Evolutionary conservation across 352 stramenopile genomes (phyloP), one percentile per base, ranked within the genome.

Genomic region (Phytophthora pini): DNA sequence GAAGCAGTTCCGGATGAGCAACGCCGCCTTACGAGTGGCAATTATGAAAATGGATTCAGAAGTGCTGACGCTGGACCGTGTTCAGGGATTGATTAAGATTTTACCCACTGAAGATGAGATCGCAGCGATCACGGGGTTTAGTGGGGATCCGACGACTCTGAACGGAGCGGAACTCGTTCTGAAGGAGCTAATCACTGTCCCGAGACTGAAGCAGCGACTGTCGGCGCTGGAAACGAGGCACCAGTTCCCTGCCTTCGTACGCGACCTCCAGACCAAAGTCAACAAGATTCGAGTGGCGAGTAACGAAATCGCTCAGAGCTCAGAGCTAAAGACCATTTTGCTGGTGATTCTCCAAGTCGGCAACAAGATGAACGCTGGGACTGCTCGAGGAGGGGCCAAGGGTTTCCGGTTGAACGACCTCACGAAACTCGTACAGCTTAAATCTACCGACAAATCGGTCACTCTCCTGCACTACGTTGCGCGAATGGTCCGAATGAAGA

Each of bases 1-100:
- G 41, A 97, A 97, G 66, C 90, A 98, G 65, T 92, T 99, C 43
- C 90, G 96, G 45, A 97, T 99, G 79, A 97, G 82, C 77, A 86
- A 93, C 45, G 74, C 80, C 0, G 79, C 89, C 15, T 66, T 97
- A 43, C 82, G 89, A 1, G 77, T 92, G 48, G 88, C 89, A 4
- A 87, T 95, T 26, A 90, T 96, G 74, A 89, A 87, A 27, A 82
- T 95, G 40, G 90, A 97, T 49, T 68, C 80, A 1, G 83, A 74
- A 39, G 80, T 95, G 2, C 58, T 96, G 2, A 93, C 74, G 4
- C 68, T 94, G 17, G 89, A 97, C 52, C 88, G 92, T 26, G 80
- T 96, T 2, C 84, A 92, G 17, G 89, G 86, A 3, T 68, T 97
- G 15, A 81, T 96, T 34, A 92, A 92, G 61, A 93, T 97, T 44